Evolutionary conservation across 768 basidiomycete genomes (phyloP), one percentile per base, ranked within the genome.

Genomic region (Auriscalpium orientale): DNA sequence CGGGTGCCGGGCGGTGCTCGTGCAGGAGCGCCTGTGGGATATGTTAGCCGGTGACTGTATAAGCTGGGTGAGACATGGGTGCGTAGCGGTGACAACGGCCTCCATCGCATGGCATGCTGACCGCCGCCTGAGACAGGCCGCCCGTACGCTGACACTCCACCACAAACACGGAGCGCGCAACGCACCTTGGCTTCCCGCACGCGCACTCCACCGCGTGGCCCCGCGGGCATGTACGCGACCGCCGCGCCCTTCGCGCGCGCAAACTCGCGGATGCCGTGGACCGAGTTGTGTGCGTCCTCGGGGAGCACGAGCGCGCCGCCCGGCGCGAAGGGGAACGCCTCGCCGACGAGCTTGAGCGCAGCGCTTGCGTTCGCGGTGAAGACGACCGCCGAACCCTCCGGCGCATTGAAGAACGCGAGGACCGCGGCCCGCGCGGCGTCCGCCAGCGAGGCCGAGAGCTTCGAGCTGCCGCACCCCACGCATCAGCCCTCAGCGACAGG

Each of bases 291-390:
- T 8, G 87, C 85, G 69, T 93, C 90, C 15, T 79, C 76, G 18
- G 85, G 80, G 54, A 92, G 81, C 50, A 92, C 78, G 64, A 83
- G 84, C 47, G 68, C 70, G 51, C 83, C 79, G n/a, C 74, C 78
- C 40, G 71, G 71, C 4, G 66, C 68, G 64, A 91, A 92, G 0
- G 86, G 87, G 62, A 83, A 93, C 0, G 88, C 75, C 68, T 93
- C 90, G 36, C 89, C 91, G 43, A 92, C 79, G 35, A 93, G 77
- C 64, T 91, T 91, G 62, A 93, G 74, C 0, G 90, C 89, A 6
- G 77, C 85, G 8, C 85, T 84, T 8, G 90, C 85, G 65, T 92
- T 92, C 10, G 85, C 71, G 4, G 89, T 91, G 70, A 91, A 92
- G 49, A 92, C 74, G 53, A 91, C 89, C 11, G 87, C 83, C 66